A percentile compares a stretch with the other conserved stretches of the same genome.
These are phyloP conservation scores for Schizophyllum commune DNA, from an alignment of 1,284 basidiomycete genomes.

Conservation along the genomic window DNA sequence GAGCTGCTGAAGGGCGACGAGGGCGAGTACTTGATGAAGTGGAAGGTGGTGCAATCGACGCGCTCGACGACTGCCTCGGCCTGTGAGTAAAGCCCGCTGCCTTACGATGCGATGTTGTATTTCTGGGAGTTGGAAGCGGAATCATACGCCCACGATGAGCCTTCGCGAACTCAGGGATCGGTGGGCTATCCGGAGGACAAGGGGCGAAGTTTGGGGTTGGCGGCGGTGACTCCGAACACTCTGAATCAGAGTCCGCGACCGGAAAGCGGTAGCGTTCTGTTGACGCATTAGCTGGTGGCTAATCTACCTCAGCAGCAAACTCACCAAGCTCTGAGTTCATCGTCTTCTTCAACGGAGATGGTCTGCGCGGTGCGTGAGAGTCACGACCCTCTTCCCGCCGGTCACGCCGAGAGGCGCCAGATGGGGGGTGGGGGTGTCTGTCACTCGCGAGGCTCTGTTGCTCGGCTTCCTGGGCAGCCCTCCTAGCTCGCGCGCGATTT, in stretches of 20 bases:
- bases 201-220: too few species aligned
- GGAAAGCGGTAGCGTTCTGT: not conserved
- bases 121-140: not conserved
- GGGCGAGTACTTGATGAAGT: not conserved
- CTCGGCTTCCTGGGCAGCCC: slow-evolving; percentile 1
- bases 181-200: not conserved
- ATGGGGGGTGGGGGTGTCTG: not conserved
- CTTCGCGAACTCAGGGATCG: not conserved
- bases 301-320: not conserved
- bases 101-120: too few species aligned
- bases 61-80: not conserved
- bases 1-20: not conserved
- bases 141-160: not conserved
- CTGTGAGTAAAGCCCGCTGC: too few species aligned
- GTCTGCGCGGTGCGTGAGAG: not conserved
- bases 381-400: not conserved
- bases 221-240: too few species aligned
- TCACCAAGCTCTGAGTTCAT: not conserved
- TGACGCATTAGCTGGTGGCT: too few species aligned
- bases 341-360: not conserved
- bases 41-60: not conserved
- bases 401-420: not conserved
- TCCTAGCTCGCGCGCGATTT: slow-evolving; percentile 10
- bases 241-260: not conserved
- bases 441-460: not conserved